Base-by-base conservation (phyloP, 805 yeast species). In the Ogataea glucozyma region DNA sequence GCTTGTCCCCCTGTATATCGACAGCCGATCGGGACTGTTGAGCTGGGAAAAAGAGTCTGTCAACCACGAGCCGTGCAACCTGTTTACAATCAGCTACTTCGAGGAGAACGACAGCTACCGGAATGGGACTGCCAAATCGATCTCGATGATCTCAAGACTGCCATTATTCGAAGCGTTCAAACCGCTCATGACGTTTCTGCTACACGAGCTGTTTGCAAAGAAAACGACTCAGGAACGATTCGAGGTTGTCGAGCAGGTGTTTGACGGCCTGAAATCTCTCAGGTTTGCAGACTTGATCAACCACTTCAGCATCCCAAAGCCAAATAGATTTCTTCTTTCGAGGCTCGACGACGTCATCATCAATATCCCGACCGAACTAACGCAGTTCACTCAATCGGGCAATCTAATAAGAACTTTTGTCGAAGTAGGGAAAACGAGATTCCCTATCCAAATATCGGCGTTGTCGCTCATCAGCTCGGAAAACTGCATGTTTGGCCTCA, bases 1-100 rank as follows among this genome's bases (percentile, higher is more conserved):
- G 0, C 56, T 75, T 6, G 75, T 81, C 48, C 69, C 81, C 12
- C 57, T 83, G 9, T 80, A 72, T 58, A 49, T 59, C 4, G 53
- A 59, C 35, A 22, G 40, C 2, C 20, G 32, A 4, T 33, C 57
- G 4, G 52, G 56, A 2, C 20, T 44, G 11, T 35, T 61, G 18
- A 43, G 49, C 26, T 52, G 51, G 40, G 20, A 48, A 3, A 45
- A 44, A n/a, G 51, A 45, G 12, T 26, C 40, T 13, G 26, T 31
- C 7, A 37, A 40, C 7, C 42, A 40, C 22, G 52, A 49, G 22
- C 47, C 48, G 12, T 51, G 62, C 41, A 53, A 57, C 21, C 35
- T 64, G 10, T 61, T 55, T 43, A 58, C 65, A 2, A 48, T 63
- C 10, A 55, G 62, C 36, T 62, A 53, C 39, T 61, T 61, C 43